Evolutionary conservation across 164 flowering plant species (phyloP).

Genomic region (Dillenia suffruticosa): DNA sequence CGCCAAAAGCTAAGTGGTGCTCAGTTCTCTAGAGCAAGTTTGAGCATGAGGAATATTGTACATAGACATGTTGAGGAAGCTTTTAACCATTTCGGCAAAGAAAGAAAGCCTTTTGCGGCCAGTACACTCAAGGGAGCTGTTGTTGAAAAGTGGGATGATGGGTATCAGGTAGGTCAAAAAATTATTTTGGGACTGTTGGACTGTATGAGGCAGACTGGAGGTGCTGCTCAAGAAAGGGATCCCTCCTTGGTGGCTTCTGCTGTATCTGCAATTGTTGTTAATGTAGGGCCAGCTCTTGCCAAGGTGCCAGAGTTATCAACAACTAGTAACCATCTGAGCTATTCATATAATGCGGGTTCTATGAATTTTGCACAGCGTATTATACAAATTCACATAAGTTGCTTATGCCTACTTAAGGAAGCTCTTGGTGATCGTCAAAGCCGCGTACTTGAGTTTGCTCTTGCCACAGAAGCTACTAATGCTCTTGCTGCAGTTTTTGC

Average conservation of each 20-base stretch:
- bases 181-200: constrained; percentile 65
- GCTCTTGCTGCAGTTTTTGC: constrained; percentile 61
- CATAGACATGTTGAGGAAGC: constrained; percentile 75
- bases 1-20: constrained; percentile 71
- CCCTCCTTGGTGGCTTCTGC: constrained; percentile 85
- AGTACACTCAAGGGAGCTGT: constrained; percentile 39
- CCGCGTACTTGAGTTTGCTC: constrained; percentile 90
- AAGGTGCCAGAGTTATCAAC: constrained; percentile 62
- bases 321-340: constrained; percentile 34
- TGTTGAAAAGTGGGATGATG: constrained; percentile 75
- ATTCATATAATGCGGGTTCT: constrained; percentile 38
- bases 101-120: constrained; percentile 54
- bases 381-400: constrained; percentile 58
- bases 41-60: constrained; percentile 81
- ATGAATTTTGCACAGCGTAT: constrained; percentile 56
- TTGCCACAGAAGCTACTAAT: constrained; percentile 81
- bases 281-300: constrained; percentile 56
- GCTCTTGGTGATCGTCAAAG: constrained; percentile 94
- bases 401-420: constrained; percentile 82
- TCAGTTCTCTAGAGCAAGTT: constrained; percentile 67
- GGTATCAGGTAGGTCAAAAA: constrained; percentile 62
- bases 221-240: constrained; percentile 95
- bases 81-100: constrained; percentile 55
- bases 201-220: constrained; percentile 83
- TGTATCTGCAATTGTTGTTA: constrained; percentile 83